These are phyloP conservation scores for Castanospermum australe DNA, from an alignment of 306 rosid species.

Conservation along the genomic window DNA sequence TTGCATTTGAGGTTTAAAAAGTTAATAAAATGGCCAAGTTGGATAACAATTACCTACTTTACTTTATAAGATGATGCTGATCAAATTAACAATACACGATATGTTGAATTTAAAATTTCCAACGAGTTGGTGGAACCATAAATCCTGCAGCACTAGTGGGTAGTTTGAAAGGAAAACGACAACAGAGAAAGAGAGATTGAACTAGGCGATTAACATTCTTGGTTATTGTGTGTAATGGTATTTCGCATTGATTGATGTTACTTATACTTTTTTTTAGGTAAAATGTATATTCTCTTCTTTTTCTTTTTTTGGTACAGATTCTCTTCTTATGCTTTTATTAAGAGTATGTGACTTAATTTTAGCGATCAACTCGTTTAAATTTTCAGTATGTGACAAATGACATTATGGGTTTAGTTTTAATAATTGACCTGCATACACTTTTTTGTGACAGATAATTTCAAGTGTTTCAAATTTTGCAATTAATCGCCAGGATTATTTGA, in stretches of 20 bases:
- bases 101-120: slow-evolving; percentile 24
- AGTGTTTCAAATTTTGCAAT: no score
- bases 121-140: slow-evolving; percentile 29
- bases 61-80: not conserved
- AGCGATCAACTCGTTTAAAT: no score
- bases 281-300: no score
- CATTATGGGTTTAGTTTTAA: no score
- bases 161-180: slow-evolving; percentile 10
- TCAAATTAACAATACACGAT: slow-evolving; percentile 10
- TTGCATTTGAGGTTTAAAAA: not conserved
- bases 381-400: no score
- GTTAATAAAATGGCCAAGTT: not conserved
- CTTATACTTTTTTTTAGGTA: not conserved
- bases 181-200: not conserved
- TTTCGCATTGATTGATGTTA: not conserved
- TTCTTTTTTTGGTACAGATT: no score
- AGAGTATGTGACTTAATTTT: no score
- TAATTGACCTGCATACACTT: no score
- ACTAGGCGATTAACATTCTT: not conserved
- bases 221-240: not conserved
- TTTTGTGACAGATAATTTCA: no score
- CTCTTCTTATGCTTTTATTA: no score
- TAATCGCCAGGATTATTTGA: no score
- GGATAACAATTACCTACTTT: slow-evolving; percentile 6
- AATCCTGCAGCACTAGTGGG: slow-evolving; percentile 30